Conservation (phyloP, 163 green algal genomes). For the Scenedesmus sp. region DNA sequence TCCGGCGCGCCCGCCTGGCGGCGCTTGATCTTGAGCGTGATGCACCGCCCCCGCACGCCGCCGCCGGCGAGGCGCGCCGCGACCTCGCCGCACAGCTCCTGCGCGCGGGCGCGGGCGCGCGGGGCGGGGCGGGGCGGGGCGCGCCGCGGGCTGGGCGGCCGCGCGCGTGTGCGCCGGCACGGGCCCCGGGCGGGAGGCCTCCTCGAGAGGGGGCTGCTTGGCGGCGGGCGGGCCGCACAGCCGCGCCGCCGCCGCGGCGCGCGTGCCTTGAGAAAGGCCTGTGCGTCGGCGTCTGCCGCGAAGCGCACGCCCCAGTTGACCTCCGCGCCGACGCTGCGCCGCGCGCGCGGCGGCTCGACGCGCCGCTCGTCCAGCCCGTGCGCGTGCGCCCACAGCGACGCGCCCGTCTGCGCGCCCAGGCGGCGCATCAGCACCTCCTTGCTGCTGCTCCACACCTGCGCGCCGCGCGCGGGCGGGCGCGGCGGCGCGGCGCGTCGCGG, state of each 20-base stretch:
- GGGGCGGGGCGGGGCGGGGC: too few species aligned
- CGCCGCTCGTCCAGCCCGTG: conserved; percentile 56
- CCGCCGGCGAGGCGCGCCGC: conserved; percentile 37
- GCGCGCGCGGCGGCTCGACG: conserved; percentile 47
- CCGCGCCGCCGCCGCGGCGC: too few species aligned
- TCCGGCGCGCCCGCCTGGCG: conserved; percentile 54
- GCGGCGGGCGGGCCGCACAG: too few species aligned
- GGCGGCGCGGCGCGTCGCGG: too few species aligned
- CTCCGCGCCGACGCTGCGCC: conserved; percentile 88
- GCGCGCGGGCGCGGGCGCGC: too few species aligned
- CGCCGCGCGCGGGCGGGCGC: too few species aligned
- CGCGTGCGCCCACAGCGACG: conserved; percentile 70
- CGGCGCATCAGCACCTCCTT: conserved; percentile 67
- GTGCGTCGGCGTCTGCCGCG: conserved; percentile 26
- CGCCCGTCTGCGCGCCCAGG: conserved; percentile 79
- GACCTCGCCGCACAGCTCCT: conserved; percentile 73
- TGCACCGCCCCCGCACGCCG: conserved; percentile 31
- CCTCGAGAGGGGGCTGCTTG: too few species aligned
- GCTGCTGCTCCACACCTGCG: conserved; percentile 50
- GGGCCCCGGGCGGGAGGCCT: too few species aligned
- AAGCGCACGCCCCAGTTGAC: conserved; percentile 97
- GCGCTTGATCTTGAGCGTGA: conserved; percentile 81
- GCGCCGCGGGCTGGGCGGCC: too few species aligned
- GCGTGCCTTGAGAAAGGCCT: conserved; percentile 47
- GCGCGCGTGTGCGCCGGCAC: too few species aligned